Evolutionary conservation across 1,284 basidiomycete species (phyloP), one percentile per base, ranked within the genome.

Genomic region (Sanghuangporus weigelae): DNA sequence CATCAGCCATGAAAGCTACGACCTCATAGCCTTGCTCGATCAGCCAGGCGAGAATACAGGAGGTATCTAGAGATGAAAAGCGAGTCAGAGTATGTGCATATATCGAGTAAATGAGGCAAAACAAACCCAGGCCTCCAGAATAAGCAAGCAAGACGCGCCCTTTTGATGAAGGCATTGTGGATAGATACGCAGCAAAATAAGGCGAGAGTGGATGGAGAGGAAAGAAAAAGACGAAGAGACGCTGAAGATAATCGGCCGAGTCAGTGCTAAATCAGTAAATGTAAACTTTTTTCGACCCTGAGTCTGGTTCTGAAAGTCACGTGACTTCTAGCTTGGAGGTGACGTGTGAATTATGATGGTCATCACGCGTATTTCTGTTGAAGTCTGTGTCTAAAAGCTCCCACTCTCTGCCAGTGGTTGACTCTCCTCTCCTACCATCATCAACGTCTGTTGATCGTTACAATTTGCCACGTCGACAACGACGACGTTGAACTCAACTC

Each of bases 1-100:
- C 95, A 79, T 98, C 95, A 58, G 96, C 96, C 95, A 99, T 97
- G 85, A 96, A 99, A 48, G 96, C 95, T 70, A 93, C 88, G 68
- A 98, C 96, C 73, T 98, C 93, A 79, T 98, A 98, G 62, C 95
- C 95, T 76, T 98, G 84, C 76, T 99, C 96, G 76, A 98, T 96
- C 77, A 97, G 82, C 95, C 95, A 97, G 61, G 92, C 92, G 71
- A 97, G 87, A 78, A 98, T 98, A 77, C 95, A 97, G 44, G 95
- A 96, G 44, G 95, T 97, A 78, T 98, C 94, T 95, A 70, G 23
- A 49, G 57, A 26, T 14, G 12, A 39, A 49, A 50, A 23, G 42
- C 38, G 49, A 46, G 19, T 59, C 50, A 53, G 46, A 11, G 31
- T 19, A 19, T 8, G 38, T 19, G 50, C 42, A 65, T 60, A 40